These are phyloP conservation scores for Dacryopinax primogenitus DNA, from an alignment of 768 basidiomycete species.

Conservation along the genomic window DNA sequence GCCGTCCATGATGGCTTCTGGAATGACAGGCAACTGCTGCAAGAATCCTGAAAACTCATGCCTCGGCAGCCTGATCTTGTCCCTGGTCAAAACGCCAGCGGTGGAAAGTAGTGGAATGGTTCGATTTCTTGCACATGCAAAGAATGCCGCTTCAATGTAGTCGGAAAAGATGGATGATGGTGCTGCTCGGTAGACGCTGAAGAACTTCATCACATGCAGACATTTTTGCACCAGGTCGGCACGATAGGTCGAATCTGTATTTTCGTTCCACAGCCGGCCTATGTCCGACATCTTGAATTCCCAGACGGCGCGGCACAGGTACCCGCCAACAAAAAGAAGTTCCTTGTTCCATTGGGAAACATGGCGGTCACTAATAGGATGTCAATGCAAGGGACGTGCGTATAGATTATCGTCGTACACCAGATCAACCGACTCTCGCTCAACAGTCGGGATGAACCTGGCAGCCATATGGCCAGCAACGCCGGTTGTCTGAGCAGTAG, in stretches of 20 bases:
- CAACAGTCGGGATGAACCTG: conserved; percentile 89
- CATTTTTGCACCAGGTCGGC: conserved; percentile 45
- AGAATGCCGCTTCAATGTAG: conserved; percentile 66
- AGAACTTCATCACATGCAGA: conserved; percentile 75
- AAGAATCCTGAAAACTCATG: conserved; percentile 59
- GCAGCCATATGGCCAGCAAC: conserved; percentile 55
- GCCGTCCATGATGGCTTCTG: conserved; percentile 43
- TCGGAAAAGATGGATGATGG: conserved; percentile 67
- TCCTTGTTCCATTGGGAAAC: conserved; percentile 71
- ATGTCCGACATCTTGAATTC: conserved; percentile 63
- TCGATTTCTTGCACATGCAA: conserved; percentile 40
- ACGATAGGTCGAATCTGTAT: conserved; percentile 22
- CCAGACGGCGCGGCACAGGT: conserved; percentile 69
- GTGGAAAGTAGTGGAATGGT: conserved; percentile 63
- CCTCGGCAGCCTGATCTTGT: conserved; percentile 62
- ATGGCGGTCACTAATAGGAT: conserved; percentile 51
- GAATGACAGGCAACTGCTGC: conserved; percentile 61
- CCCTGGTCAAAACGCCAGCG: conserved; percentile 51
- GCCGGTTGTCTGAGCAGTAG: conserved; percentile 87
- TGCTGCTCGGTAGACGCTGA: conserved; percentile 78
- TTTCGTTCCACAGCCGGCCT: conserved; percentile 42
- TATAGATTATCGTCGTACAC: conserved; percentile 35
- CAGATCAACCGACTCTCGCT: conserved; percentile 83
- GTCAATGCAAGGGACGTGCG: conserved; percentile 6
- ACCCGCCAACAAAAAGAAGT: conserved; percentile 70